phyloP scores from a whole-genome alignment of 1,284 basidiomycete species.

The Exobasidium rhododendri region DNA sequence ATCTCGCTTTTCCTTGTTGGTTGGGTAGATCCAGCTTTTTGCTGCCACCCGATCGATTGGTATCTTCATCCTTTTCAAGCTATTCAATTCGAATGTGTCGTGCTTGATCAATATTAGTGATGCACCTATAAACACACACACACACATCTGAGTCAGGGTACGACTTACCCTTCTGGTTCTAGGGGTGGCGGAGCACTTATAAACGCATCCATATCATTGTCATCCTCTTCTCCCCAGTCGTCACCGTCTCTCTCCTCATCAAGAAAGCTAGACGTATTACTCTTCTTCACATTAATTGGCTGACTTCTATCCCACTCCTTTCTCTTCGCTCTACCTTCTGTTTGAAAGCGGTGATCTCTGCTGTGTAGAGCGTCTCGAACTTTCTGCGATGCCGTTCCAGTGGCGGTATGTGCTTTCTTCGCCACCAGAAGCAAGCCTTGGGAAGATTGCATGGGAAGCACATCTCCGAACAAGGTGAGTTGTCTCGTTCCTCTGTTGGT shows the following conservation, averaged over 20 bases:
- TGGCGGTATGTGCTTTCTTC: slow-evolving; percentile 2
- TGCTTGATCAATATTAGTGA: no score
- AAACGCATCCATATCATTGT: background rate
- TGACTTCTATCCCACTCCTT: slow-evolving; percentile 6
- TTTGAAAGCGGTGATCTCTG: background rate
- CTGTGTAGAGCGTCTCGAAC: background rate
- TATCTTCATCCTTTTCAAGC: slow-evolving; percentile 30
- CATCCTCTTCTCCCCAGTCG: background rate
- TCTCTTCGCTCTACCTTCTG: background rate
- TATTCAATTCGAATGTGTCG: slow-evolving; percentile 16
- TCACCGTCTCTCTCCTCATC: background rate
- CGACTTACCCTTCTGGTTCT: background rate
- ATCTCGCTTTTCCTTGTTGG: slow-evolving; percentile 80
- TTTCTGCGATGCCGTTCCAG: background rate
- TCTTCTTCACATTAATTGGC: slow-evolving; percentile 4
- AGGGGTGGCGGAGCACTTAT: background rate
- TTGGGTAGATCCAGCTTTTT: slow-evolving; percentile 86
- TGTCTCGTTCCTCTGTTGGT: no score
- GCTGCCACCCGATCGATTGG: slow-evolving; percentile 71
- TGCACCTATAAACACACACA: no score
- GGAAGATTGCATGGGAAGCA: background rate
- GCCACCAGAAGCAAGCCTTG: background rate
- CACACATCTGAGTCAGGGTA: no score
- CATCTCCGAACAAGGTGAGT: background rate
- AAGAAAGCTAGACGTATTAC: background rate